Evolutionary conservation across 163 green algal genomes (phyloP).

Genomic region (Prototheca wickerhamii): DNA sequence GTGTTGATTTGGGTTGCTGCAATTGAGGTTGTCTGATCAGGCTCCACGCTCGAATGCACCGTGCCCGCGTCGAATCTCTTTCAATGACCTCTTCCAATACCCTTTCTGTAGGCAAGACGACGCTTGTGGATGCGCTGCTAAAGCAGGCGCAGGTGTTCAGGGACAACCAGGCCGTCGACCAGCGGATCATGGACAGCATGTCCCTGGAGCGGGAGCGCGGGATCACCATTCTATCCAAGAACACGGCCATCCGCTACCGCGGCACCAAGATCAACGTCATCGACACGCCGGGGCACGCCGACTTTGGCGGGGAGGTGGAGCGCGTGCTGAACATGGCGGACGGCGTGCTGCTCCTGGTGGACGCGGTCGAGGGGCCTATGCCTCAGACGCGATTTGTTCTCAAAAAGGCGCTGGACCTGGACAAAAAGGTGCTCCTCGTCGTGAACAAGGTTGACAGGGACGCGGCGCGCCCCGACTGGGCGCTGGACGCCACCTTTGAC

Average conservation of each 20-base stretch:
- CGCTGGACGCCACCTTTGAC: conserved; percentile 94
- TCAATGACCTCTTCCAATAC: not conserved
- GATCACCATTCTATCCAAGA: conserved; percentile 99
- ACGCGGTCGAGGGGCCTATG: conserved; percentile 96
- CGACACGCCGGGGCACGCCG: conserved; percentile 96
- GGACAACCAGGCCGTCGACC: not conserved
- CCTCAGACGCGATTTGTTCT: conserved; percentile 98
- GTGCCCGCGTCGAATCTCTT: not conserved
- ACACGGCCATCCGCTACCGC: conserved; percentile 82
- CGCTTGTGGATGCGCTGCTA: conserved; percentile 94
- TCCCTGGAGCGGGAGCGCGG: conserved; percentile 94
- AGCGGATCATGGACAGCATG: conserved; percentile 96
- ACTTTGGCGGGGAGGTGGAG: conserved; percentile 99
- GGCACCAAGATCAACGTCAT: conserved; percentile 97
- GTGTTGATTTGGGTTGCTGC: not conserved
- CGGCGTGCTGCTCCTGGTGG: conserved; percentile 94
- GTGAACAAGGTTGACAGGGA: conserved; percentile 98
- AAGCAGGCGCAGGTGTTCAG: conserved; percentile 91
- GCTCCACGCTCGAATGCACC: conserved; percentile 7
- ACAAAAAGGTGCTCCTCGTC: conserved; percentile 94
- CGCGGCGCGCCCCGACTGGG: conserved; percentile 67
- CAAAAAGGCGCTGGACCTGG: conserved; percentile 85
- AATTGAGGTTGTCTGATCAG: not conserved
- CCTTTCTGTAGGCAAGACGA: conserved; percentile 95
- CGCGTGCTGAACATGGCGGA: conserved; percentile 99